Evolutionary conservation across 2,329 filamentous ascomycete genomes (phyloP).

Genomic region (Apiospora aurea): DNA sequence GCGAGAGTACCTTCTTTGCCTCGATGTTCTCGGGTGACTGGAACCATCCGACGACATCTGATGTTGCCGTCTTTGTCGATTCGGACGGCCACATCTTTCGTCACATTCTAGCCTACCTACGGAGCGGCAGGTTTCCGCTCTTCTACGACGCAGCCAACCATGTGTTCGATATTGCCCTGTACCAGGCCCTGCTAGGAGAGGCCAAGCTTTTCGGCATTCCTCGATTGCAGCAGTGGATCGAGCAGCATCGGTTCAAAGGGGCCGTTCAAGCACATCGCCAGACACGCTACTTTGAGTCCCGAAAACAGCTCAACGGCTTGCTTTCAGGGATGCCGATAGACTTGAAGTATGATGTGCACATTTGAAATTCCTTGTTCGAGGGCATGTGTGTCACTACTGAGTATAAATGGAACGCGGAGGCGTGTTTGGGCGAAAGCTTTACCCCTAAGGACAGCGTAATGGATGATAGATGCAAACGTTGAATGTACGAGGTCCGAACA

Average conservation of each 20-base stretch:
- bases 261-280: conserved; percentile 33
- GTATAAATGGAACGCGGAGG: neutral
- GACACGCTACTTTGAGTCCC: neutral
- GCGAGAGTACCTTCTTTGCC: conserved; percentile 36
- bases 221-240: conserved; percentile 42
- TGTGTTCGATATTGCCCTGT: conserved; percentile 43
- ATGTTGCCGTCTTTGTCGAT: conserved; percentile 49
- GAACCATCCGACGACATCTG: conserved; percentile 32
- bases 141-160: conserved; percentile 42
- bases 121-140: conserved; percentile 39
- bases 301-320: neutral
- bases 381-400: neutral
- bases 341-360: no score
- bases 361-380: no score
- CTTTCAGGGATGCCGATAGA: conserved; percentile 22
- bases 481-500: no score
- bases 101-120: conserved; percentile 45
- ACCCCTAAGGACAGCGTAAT: neutral
- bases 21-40: conserved; percentile 35
- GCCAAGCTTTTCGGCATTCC: conserved; percentile 45
- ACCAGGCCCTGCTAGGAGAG: conserved; percentile 41
- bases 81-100: conserved; percentile 45
- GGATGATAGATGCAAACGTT: no score
- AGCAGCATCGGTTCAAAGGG: conserved; percentile 33
- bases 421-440: neutral